phyloP scores from a whole-genome alignment of 2,329 filamentous ascomycete genomes.

The Fonsecaea monophora region DNA sequence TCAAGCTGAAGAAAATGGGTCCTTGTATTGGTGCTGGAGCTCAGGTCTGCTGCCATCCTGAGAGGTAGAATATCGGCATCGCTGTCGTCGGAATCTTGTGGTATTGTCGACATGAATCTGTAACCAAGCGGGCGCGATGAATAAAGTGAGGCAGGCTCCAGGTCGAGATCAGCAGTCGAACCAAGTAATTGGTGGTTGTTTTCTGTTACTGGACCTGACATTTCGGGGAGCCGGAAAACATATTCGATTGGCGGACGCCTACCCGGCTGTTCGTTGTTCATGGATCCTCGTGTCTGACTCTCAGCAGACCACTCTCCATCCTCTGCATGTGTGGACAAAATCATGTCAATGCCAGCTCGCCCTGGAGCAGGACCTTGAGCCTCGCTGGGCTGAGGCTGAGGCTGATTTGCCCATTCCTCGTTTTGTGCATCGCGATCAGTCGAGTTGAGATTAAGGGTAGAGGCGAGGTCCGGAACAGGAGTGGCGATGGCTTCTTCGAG shows the following conservation, averaged over 20 bases:
- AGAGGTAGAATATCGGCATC: conserved; percentile 28
- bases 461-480: conserved; percentile 59
- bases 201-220: neutral
- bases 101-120: neutral
- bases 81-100: conserved; percentile 25
- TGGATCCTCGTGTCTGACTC: conserved; percentile 1
- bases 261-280: too few species aligned
- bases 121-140: neutral
- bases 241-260: too few species aligned
- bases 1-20: conserved; percentile 29
- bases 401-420: conserved; percentile 10
- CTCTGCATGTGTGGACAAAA: conserved; percentile 16
- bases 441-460: conserved; percentile 49
- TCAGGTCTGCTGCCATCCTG: conserved; percentile 23
- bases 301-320: conserved; percentile 14
- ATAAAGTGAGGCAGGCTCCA: neutral
- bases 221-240: neutral
- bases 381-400: conserved; percentile 10
- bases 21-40: conserved; percentile 16
- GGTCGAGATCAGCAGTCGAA: conserved; percentile 3
- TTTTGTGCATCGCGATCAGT: conserved; percentile 5
- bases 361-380: neutral
- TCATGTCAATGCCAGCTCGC: neutral
- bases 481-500: conserved; percentile 54
- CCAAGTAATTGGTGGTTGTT: conserved; percentile 13